Conservation (phyloP, 2,329 filamentous ascomycete species). For the Moelleriella libera region DNA sequence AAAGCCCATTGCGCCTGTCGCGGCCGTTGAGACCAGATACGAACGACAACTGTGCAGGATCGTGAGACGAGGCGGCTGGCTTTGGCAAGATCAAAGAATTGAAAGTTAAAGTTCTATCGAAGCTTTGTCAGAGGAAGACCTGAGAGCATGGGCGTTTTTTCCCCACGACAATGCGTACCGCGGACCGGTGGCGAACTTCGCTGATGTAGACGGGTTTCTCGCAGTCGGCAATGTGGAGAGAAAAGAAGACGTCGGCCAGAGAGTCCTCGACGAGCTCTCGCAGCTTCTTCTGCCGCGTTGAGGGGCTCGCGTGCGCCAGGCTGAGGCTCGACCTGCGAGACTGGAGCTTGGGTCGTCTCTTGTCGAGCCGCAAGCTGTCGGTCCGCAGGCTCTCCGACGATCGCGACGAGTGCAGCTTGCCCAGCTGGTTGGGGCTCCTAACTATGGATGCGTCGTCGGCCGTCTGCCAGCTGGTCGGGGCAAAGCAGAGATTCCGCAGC, state of each 20-base stretch:
- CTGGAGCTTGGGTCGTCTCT: slow-evolving; percentile 9
- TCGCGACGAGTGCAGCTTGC: slow-evolving; percentile 39
- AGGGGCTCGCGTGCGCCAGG: slow-evolving; percentile 29
- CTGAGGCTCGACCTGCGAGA: slow-evolving; percentile 34
- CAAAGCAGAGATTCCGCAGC: slow-evolving; percentile 69
- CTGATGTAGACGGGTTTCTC: slow-evolving; percentile 78
- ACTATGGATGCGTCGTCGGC: slow-evolving; percentile 70
- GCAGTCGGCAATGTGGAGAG: slow-evolving; percentile 54
- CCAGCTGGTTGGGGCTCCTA: slow-evolving; percentile 53
- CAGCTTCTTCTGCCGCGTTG: slow-evolving; percentile 56
- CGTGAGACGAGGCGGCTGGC: slow-evolving; percentile 52
- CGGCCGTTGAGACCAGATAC: slow-evolving; percentile 56
- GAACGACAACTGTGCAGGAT: slow-evolving; percentile 48
- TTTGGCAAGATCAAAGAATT: slow-evolving; percentile 61
- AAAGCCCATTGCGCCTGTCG: slow-evolving; percentile 38
- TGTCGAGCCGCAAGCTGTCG: slow-evolving; percentile 1
- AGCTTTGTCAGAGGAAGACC: neutral
- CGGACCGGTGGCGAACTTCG: slow-evolving; percentile 64
- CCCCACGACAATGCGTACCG: slow-evolving; percentile 25
- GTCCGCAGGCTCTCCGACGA: slow-evolving; percentile 20
- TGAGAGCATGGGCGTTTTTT: neutral
- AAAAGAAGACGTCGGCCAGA: slow-evolving; percentile 83
- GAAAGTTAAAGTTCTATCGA: slow-evolving; percentile 68
- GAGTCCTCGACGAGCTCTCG: slow-evolving; percentile 57
- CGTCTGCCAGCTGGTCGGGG: slow-evolving; percentile 42